Conservation (phyloP, 2,329 filamentous ascomycete species). For the Monilinia aucupariae region DNA sequence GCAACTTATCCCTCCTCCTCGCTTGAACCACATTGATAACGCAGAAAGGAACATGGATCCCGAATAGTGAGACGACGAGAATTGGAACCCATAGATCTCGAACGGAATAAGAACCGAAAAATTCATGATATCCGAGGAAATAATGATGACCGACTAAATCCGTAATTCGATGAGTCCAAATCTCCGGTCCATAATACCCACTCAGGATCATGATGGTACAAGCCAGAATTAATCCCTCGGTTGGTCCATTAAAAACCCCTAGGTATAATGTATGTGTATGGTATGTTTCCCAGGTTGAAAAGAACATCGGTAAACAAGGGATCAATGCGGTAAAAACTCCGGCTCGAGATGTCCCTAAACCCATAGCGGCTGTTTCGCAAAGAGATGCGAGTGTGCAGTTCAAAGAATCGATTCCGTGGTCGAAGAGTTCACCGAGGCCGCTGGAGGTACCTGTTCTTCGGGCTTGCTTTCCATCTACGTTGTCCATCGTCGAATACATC, state of each 20-base stretch:
- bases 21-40: constrained; percentile 79
- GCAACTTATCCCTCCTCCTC: constrained; percentile 63
- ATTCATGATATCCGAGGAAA: constrained; percentile 47
- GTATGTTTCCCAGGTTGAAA: constrained; percentile 99
- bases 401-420: constrained; percentile 96
- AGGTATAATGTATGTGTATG: constrained; percentile 97
- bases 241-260: constrained; percentile 94
- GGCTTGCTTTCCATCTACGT: constrained; percentile 97
- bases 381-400: constrained; percentile 94
- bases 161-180: constrained; percentile 75
- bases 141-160: constrained; percentile 58
- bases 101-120: constrained; percentile 68
- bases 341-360: constrained; percentile 73
- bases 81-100: constrained; percentile 82
- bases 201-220: constrained; percentile 80
- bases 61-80: constrained; percentile 59
- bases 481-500: constrained; percentile 99
- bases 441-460: constrained; percentile 91
- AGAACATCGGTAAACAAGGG: constrained; percentile 96
- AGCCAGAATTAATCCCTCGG: constrained; percentile 87
- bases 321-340: constrained; percentile 89
- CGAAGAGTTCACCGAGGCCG: constrained; percentile 91
- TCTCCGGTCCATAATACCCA: constrained; percentile 78
- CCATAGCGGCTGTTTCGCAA: constrained; percentile 89
- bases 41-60: constrained; percentile 81